phyloP scores from a whole-genome alignment of 2,329 filamentous ascomycete genomes.

The Aspergillus eucalypticola region DNA sequence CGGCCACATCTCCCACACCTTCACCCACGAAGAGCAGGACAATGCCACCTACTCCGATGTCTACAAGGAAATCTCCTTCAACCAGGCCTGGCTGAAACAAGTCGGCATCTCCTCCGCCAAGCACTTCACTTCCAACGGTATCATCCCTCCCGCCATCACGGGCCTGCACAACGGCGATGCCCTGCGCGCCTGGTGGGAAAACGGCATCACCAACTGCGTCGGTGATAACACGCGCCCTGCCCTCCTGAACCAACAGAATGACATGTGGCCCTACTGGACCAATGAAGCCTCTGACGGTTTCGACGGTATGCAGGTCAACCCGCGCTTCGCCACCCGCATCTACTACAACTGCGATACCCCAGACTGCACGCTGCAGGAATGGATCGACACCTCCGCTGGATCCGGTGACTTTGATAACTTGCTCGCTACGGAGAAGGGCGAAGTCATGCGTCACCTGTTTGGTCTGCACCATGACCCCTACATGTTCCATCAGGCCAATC shows the following conservation, averaged over 20 bases:
- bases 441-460: conserved; percentile 59
- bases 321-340: conserved; percentile 62
- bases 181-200: conserved; percentile 59
- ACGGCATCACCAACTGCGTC: conserved; percentile 62
- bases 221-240: conserved; percentile 63
- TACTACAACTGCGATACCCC: conserved; percentile 65
- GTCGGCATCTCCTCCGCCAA: conserved; percentile 50
- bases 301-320: conserved; percentile 58
- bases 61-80: conserved; percentile 60
- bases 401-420: conserved; percentile 56
- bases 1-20: conserved; percentile 63
- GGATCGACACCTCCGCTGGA: conserved; percentile 60
- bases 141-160: conserved; percentile 65
- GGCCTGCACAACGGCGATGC: conserved; percentile 66
- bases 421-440: conserved; percentile 52
- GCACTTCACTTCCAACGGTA: conserved; percentile 55
- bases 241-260: conserved; percentile 54
- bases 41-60: conserved; percentile 62
- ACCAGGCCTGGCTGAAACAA: conserved; percentile 60
- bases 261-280: conserved; percentile 58
- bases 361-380: conserved; percentile 59
- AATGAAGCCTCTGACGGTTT: conserved; percentile 56
- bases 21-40: conserved; percentile 60
- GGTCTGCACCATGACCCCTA: conserved; percentile 57
- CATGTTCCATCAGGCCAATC: conserved; percentile 68